Percentiles rank a stretch among this genome's conserved stretches.
Conservation (phyloP, 2,329 filamentous ascomycete species). For the Chrysoporthe puriensis region DNA sequence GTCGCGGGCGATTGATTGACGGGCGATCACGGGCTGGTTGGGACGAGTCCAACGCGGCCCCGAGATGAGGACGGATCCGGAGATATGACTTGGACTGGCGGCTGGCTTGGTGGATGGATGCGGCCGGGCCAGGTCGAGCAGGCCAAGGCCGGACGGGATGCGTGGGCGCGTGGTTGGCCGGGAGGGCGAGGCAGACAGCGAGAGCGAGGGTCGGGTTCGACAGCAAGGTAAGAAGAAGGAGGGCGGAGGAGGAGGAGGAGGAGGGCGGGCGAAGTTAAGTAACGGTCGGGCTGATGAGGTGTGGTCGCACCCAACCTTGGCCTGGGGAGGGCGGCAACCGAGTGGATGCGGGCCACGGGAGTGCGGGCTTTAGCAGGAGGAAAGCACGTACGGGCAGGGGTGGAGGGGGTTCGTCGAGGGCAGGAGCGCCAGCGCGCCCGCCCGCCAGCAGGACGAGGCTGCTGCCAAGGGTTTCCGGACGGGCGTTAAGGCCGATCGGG, state of each 20-base stretch:
- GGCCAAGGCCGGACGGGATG: too few species aligned
- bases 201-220: slow-evolving; percentile 5
- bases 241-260: not conserved
- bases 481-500: too few species aligned
- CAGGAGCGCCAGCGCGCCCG: not conserved
- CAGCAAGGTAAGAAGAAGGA: slow-evolving; percentile 8
- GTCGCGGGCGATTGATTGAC: not conserved
- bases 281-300: not conserved
- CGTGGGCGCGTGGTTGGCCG: too few species aligned
- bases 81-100: not conserved
- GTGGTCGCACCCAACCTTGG: not conserved
- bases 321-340: not conserved
- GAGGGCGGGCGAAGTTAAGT: not conserved
- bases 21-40: not conserved
- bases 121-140: too few species aligned
- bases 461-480: too few species aligned
- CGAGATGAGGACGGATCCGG: slow-evolving; percentile 1
- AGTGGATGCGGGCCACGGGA: too few species aligned
- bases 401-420: not conserved
- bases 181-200: slow-evolving; percentile 7
- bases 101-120: not conserved
- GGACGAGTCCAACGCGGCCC: not conserved
- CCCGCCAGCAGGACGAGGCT: too few species aligned
- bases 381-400: not conserved
- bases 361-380: too few species aligned